A percentile compares a stretch with the other conserved stretches of the same genome.
phyloP scores from a whole-genome alignment of 257 asterid species.

The Nicotiana undulata region DNA sequence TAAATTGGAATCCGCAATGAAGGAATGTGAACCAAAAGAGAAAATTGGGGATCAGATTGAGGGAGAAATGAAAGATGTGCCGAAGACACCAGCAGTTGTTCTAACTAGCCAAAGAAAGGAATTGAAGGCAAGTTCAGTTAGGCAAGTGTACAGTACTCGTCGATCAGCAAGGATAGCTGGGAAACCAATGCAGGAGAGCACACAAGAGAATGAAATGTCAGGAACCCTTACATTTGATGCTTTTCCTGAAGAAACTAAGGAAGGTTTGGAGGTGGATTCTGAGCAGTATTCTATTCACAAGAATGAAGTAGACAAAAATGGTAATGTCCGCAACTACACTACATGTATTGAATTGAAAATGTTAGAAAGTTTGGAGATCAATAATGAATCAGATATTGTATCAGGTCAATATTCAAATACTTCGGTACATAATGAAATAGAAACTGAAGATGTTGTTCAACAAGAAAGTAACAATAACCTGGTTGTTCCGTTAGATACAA shows the following conservation, averaged over 20 bases:
- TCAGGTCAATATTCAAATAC: not conserved
- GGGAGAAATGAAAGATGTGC: constrained; percentile 20
- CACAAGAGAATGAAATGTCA: constrained; percentile 10
- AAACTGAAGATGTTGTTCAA: not conserved
- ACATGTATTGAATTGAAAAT: constrained; percentile 5
- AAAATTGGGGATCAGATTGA: not conserved
- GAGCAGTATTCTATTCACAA: constrained; percentile 15
- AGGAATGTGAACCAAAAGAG: constrained; percentile 25
- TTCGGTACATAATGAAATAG: not conserved
- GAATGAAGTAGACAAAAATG: constrained; percentile 28
- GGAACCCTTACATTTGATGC: constrained; percentile 23
- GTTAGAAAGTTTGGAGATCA: not conserved
- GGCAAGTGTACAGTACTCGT: constrained; percentile 37
- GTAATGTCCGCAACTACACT: constrained; percentile 18
- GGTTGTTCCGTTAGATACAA: not conserved
- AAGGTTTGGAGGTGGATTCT: constrained; percentile 6
- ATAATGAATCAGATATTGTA: not conserved
- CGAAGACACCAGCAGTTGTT: constrained; percentile 41
- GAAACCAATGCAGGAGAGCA: constrained; percentile 27
- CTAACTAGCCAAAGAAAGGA: constrained; percentile 40
- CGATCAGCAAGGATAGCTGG: constrained; percentile 63
- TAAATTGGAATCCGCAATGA: constrained; percentile 45
- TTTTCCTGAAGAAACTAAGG: constrained; percentile 18
- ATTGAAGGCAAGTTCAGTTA: constrained; percentile 27
- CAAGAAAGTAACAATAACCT: not conserved